A percentile compares a stretch with the other conserved stretches of the same genome.
These are phyloP conservation scores for Puccinia hordei DNA, from an alignment of 1,284 basidiomycete genomes.

Conservation along the genomic window DNA sequence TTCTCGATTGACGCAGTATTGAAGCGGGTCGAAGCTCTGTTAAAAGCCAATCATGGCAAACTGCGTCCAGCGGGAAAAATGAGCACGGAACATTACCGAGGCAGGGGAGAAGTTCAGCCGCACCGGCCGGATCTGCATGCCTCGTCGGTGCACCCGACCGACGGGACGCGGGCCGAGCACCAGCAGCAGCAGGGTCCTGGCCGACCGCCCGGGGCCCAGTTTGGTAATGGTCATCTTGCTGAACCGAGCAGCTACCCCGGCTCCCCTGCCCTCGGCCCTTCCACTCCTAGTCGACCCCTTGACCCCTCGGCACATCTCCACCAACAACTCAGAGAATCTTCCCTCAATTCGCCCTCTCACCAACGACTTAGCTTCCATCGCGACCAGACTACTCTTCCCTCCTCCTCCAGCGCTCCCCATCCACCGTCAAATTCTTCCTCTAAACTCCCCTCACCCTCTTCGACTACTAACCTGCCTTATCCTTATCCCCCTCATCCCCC, in stretches of 20 bases:
- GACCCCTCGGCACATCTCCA: constrained; percentile 20
- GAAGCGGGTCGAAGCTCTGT: constrained; percentile 44
- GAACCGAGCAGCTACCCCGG: constrained; percentile 13
- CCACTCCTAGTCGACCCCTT: background rate
- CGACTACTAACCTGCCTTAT: too few relatives aligned
- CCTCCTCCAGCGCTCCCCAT: constrained; percentile 8
- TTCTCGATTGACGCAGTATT: constrained; percentile 26
- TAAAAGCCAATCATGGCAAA: constrained; percentile 28
- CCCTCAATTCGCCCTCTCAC: constrained; percentile 15
- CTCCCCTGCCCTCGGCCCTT: background rate
- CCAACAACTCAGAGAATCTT: background rate
- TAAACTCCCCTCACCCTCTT: background rate
- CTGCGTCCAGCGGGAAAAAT: background rate
- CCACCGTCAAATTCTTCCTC: constrained; percentile 20
- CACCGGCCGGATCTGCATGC: constrained; percentile 41
- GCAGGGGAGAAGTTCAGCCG: constrained; percentile 46
- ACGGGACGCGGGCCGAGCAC: constrained; percentile 7
- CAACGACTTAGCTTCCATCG: constrained; percentile 35
- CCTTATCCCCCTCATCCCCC: constrained; percentile 1
- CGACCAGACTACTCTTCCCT: constrained; percentile 6
- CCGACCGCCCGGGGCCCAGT: background rate
- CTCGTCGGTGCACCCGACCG: constrained; percentile 17
- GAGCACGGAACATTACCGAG: constrained; percentile 34
- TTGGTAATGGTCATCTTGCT: background rate
- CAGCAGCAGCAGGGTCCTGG: background rate